Evolutionary conservation across 352 stramenopile species (phyloP).

Genomic region (Globisporangium paroecandrum): DNA sequence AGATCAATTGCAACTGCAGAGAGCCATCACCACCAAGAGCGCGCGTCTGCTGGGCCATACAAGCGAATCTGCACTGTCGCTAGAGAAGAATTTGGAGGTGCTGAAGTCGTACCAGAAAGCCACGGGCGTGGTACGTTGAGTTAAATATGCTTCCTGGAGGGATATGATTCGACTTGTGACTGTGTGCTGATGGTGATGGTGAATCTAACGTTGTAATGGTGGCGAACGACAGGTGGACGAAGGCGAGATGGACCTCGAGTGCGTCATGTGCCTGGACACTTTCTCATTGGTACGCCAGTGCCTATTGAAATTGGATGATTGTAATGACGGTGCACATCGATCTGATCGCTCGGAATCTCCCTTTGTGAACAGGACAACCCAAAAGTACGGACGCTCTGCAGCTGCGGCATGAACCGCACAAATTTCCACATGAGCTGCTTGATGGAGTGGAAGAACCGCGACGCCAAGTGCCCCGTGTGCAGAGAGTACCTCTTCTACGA

Average conservation of each 20-base stretch:
- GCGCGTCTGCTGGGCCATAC: slow-evolving; percentile 14
- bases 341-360: not conserved
- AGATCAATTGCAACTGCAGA: slow-evolving; percentile 13
- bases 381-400: slow-evolving; percentile 83
- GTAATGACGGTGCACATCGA: no score
- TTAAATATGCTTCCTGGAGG: not conserved
- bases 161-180: not conserved
- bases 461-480: slow-evolving; percentile 84
- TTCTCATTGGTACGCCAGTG: slow-evolving; percentile 39
- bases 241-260: slow-evolving; percentile 75
- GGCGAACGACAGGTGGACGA: slow-evolving; percentile 37
- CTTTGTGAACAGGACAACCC: slow-evolving; percentile 46
- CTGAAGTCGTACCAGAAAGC: slow-evolving; percentile 66
- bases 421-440: slow-evolving; percentile 89
- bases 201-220: slow-evolving; percentile 2
- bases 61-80: slow-evolving; percentile 10
- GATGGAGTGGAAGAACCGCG: slow-evolving; percentile 83
- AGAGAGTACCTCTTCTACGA: slow-evolving; percentile 86
- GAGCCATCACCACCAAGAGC: slow-evolving; percentile 1
- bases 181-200: slow-evolving; percentile 4
- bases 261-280: slow-evolving; percentile 83
- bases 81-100: slow-evolving; percentile 37
- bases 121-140: slow-evolving; percentile 43
- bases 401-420: slow-evolving; percentile 87
- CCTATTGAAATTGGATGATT: no score